Conservation (phyloP, 2,329 filamentous ascomycete genomes). For the Colletotrichum tropicale region DNA sequence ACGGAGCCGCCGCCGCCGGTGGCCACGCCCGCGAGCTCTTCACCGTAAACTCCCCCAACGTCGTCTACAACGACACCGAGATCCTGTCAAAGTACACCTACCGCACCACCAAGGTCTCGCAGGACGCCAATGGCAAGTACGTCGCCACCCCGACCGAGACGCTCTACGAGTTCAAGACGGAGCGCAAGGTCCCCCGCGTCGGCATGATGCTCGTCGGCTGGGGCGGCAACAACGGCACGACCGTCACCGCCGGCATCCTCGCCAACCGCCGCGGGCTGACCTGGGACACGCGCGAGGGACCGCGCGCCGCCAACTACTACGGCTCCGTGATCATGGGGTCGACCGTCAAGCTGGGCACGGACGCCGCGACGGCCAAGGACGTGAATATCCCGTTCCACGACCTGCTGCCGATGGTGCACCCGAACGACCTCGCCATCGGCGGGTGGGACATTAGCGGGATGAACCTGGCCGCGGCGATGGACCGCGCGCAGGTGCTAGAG, state of each 20-base stretch:
- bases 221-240: constrained; percentile 98
- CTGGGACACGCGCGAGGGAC: constrained; percentile 94
- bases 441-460: constrained; percentile 97
- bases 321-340: constrained; percentile 97
- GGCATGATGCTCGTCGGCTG: constrained; percentile 98
- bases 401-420: constrained; percentile 94
- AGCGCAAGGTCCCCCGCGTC: constrained; percentile 89
- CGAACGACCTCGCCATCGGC: constrained; percentile 92
- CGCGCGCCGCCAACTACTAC: constrained; percentile 92
- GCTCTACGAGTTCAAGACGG: constrained; percentile 95
- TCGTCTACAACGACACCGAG: constrained; percentile 83
- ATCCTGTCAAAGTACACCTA: constrained; percentile 97
- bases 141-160: constrained; percentile 88
- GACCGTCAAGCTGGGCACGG: constrained; percentile 93
- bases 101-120: constrained; percentile 85
- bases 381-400: constrained; percentile 97
- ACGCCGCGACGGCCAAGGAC: constrained; percentile 82
- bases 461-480: constrained; percentile 91
- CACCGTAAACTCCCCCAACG: constrained; percentile 89
- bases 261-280: constrained; percentile 86
- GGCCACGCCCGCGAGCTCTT: constrained; percentile 68
- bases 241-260: constrained; percentile 95
- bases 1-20: constrained; percentile 37
- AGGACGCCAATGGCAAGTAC: constrained; percentile 72
- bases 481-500: constrained; percentile 92